A percentile compares a stretch with the other conserved stretches of the same genome.
Conservation (phyloP, 2,329 filamentous ascomycete genomes). For the Lecanosticta acicola region DNA sequence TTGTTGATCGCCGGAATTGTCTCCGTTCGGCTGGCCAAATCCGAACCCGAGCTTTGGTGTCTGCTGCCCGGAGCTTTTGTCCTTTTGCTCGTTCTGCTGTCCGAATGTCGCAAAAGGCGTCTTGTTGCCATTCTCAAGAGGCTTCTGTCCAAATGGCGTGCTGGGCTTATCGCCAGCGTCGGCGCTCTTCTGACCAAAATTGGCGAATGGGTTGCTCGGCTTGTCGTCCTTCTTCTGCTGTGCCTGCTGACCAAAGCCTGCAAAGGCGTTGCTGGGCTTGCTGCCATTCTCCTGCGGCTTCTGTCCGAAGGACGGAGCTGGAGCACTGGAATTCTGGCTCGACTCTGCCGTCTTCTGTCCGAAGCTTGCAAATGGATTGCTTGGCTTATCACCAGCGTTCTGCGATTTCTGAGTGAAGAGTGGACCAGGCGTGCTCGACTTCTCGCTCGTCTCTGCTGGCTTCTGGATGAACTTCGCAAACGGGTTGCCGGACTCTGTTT, state of each 20-base stretch:
- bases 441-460: constrained; percentile 2
- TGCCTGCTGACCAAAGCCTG: constrained; percentile 3
- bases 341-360: constrained; percentile 4
- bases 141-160: not conserved
- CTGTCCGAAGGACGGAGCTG: constrained; percentile 5
- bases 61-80: not conserved
- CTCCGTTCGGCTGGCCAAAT: constrained; percentile 3
- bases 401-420: too few relatives aligned
- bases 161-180: not conserved
- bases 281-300: constrained; percentile 2
- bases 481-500: not conserved
- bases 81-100: not conserved
- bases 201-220: not conserved
- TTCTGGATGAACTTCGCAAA: constrained; percentile 3
- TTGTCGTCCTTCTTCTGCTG: constrained; percentile 2
- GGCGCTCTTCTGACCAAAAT: constrained; percentile 8
- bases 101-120: not conserved
- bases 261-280: constrained; percentile 1
- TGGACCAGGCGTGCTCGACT: not conserved
- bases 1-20: not conserved
- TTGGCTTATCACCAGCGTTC: constrained; percentile 7
- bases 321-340: constrained; percentile 3
- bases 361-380: constrained; percentile 12
- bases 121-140: not conserved
- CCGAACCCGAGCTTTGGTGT: not conserved